Evolutionary conservation across 2,329 filamentous ascomycete species (phyloP), one percentile per base, ranked within the genome.

Genomic region (Penicillium palitans): DNA sequence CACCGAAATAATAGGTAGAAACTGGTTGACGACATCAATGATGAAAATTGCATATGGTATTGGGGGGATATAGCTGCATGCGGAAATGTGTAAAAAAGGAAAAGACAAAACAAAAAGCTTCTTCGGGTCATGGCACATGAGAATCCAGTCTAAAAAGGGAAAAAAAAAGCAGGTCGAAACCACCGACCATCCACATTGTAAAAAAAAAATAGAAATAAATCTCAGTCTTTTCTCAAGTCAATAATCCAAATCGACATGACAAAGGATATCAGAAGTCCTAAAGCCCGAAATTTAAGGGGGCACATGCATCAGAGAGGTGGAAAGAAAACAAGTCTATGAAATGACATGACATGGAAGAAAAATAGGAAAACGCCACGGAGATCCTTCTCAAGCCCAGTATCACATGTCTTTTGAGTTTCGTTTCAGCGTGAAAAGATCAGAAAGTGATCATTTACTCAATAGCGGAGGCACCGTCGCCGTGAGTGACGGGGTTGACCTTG

Each of bases 401-500:
- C 29, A 52, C 29, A 33, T 57, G 52, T 54, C 62, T 61, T 64
- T 60, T 35, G 31, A 44, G 47, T 55, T 55, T 57, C 51, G 58
- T 62, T 48, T 55, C 58, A 44, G 58, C 57, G 53, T 48, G 58
- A 56, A 52, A 55, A 49, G 47, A 59, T 60, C 57, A 42, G 21
- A 10, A 15, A 15, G 9, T 19, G 17, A 52, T 46, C 21, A 42
- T 44, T 72, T 83, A 84, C 73, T 84, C 83, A 60, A 85, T 81
- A 46, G 84, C 84, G 35, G 82, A 83, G 60, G 78, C 74, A 53
- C 78, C 78, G 57, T 80, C 76, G 29, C 79, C 80, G 67, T 84
- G 80, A 17, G 83, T 79, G 42, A 89, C 81, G 37, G 88, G 88
- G 79, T 90, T 91, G 66, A 90, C 83, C 66, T 82, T 81, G 73